These are phyloP conservation scores for Euphrasia confusa DNA, from an alignment of 257 asterid genomes.

Conservation along the genomic window DNA sequence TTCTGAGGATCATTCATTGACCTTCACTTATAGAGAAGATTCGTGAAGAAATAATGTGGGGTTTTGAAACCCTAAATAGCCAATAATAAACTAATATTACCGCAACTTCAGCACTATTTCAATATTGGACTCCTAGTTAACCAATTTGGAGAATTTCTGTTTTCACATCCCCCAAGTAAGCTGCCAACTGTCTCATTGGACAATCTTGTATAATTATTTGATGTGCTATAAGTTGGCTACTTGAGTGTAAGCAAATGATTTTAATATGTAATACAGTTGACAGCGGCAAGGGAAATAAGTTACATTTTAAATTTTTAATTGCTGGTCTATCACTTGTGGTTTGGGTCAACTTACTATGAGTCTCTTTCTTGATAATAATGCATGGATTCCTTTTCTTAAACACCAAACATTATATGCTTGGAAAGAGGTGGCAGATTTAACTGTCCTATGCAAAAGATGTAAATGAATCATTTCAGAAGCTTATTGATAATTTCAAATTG, in stretches of 20 bases:
- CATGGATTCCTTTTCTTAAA: not conserved
- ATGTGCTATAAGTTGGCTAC: not conserved
- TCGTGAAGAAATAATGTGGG: not conserved
- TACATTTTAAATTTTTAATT: not conserved
- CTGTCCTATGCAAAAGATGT: constrained; percentile 4
- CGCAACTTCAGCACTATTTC: not conserved
- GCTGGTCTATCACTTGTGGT: not conserved
- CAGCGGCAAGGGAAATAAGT: constrained; percentile 4
- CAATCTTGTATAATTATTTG: not conserved
- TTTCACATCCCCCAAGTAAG: constrained; percentile 4
- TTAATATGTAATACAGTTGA: constrained; percentile 1
- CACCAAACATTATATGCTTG: not conserved
- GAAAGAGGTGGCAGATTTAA: constrained; percentile 6
- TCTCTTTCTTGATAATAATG: constrained; percentile 4
- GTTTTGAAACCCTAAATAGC: not conserved
- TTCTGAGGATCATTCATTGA: not conserved
- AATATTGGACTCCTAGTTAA: not conserved
- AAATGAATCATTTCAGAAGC: not conserved
- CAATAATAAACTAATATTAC: not conserved
- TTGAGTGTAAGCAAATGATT: constrained; percentile 1
- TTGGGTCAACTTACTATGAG: not conserved
- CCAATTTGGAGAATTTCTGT: not conserved
- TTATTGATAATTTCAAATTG: constrained; percentile 6
- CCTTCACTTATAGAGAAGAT: constrained; percentile 15
- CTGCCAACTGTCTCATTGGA: not conserved